Evolutionary conservation across 2,329 filamentous ascomycete species (phyloP).

Genomic region (Cladobotryum protrusum): DNA sequence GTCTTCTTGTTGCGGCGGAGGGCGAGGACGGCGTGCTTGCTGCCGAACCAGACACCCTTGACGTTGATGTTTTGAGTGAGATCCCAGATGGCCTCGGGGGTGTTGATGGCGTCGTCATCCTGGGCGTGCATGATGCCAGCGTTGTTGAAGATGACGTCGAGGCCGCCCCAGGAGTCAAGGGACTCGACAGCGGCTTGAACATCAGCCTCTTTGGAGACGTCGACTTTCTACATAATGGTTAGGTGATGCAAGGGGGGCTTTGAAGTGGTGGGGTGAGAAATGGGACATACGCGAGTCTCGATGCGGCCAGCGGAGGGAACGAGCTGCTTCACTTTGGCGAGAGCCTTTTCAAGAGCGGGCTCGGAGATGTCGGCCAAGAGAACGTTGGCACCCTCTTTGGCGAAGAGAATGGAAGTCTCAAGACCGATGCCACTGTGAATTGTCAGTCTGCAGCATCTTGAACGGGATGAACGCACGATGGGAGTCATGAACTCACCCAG

Average conservation of each 20-base stretch:
- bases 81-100: constrained; percentile 88
- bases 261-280: not conserved
- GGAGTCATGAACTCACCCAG: constrained; percentile 56
- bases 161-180: constrained; percentile 76
- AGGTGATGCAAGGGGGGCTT: not conserved
- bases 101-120: constrained; percentile 74
- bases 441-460: constrained; percentile 6
- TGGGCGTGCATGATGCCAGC: constrained; percentile 92
- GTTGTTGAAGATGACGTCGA: constrained; percentile 96
- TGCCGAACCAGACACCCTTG: constrained; percentile 96
- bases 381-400: constrained; percentile 78
- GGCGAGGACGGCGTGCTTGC: constrained; percentile 82
- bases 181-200: constrained; percentile 68
- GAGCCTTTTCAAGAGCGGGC: constrained; percentile 68
- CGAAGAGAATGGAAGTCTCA: constrained; percentile 85
- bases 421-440: constrained; percentile 75
- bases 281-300: constrained; percentile 48
- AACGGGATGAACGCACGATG: not conserved
- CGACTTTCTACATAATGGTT: constrained; percentile 37
- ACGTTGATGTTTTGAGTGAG: constrained; percentile 91
- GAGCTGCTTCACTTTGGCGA: constrained; percentile 67
- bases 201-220: constrained; percentile 80
- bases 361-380: constrained; percentile 81
- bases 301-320: constrained; percentile 56
- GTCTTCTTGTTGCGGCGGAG: constrained; percentile 75